Base-by-base conservation (phyloP, 495 filamentous ascomycete species). In the Podospora anserina region DNA sequence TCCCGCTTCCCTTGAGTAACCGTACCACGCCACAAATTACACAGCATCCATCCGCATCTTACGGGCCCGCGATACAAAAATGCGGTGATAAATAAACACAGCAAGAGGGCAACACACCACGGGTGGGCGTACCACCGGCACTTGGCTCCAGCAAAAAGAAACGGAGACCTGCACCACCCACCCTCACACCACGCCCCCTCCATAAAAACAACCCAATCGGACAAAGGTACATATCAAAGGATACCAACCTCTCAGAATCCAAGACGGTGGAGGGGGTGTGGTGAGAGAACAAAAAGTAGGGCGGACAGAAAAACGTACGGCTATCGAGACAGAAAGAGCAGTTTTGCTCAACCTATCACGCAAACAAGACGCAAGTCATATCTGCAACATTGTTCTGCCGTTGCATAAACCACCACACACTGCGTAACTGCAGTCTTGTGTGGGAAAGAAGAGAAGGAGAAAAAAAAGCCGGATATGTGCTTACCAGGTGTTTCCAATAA, bases 401-500 rank as follows among this genome's bases (percentile, higher is more conserved):
- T 18, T 61, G 28, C 23, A 39, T 32, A 32, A 34, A 13, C 2
- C 32, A 19, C 16, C 7, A 11, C 59, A 62, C 7, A 62, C 19
- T 23, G 23, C 23, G 54, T 11, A 16, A 58, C 23, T 13, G 30
- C 16, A 18, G 60, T 18, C 15, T 26, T 5, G 30, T 26, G 26
- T 34, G 27, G 30, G 30, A 16, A 56, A 30, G 27, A 39, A 39
- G 4, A 53, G 30, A 59, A n/a, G 20, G 7, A 61, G 26, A 67
- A n/a, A 61, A 20, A 61, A 13, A 19, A 65, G 20, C 19, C 19
- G 26, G 58, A 34, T 44, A 30, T n/a, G 27, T 18, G 61, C 92
- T 82, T 89, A 97, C 95, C 95, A 99, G 63, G 92, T 92, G 81
- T 97, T 99, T 39, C 95, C 95, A 67, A 98, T 82, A 57, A 88